Evolutionary conservation across 441 rosid species (phyloP), one percentile per base, ranked within the genome.

Genomic region (Arabidopsis hybrid): DNA sequence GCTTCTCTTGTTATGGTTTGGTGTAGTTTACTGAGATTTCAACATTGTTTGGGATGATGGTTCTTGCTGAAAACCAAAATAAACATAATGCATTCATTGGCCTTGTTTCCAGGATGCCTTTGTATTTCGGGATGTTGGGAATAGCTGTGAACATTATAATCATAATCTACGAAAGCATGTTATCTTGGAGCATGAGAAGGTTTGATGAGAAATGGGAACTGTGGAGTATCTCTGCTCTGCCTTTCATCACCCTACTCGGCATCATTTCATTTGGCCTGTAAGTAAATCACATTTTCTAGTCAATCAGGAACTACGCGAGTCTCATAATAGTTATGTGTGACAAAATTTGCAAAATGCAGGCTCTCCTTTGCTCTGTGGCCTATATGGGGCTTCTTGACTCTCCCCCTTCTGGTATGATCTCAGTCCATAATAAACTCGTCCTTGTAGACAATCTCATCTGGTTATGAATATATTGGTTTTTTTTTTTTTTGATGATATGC

Each of bases 191-290:
- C 72, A 79, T 83, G 73, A 85, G 93, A 83, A 89, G 97, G 82
- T 87, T 88, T 50, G 98, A 95, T 73, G 99, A 91, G 72, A 95
- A 95, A 71, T 91, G 93, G 95, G 95, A 92, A 80, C 80, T 85
- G 13, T 77, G 91, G 65, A 87, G 91, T 79, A 70, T 89, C 80
- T 83, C 95, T 39, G 88, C 96, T 38, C 85, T 95, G 81, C 98
- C 99, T 58, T 87, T 83, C 65, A 89, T 92, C 60, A 95, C 97
- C 40, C 75, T 91, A 12, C 83, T 95, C n/a, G 97, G 97, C 74
- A 75, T 92, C 46, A 67, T 89, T 79, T 88, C 98, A 12, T 92
- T 91, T 89, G 84, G 90, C 95, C 78, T 89, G 98, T 95, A 88
- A 91, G 96, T 72, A 56, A 46, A 75, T 56, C 8, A 40, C 65